Evolutionary conservation across 2,329 filamentous ascomycete species (phyloP).

Genomic region (Sclerotinia trifoliorum): DNA sequence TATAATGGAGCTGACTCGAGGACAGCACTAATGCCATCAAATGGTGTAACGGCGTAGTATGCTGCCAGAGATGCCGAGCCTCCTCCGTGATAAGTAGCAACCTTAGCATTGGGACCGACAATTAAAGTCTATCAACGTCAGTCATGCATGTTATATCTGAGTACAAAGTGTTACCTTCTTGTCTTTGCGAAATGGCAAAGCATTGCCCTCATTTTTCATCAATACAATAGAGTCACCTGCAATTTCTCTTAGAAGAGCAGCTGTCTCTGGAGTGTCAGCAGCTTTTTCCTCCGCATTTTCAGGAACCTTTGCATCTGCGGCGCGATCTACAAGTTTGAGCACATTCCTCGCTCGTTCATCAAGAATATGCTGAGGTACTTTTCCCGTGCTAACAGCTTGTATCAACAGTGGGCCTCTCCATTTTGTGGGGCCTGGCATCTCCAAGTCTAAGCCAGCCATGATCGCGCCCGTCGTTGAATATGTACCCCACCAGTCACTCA

Average conservation of each 20-base stretch:
- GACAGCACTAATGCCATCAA: constrained; percentile 58
- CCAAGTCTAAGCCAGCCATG: constrained; percentile 41
- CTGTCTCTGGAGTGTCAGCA: constrained; percentile 40
- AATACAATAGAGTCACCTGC: constrained; percentile 62
- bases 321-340: constrained; percentile 36
- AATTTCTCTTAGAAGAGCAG: constrained; percentile 52
- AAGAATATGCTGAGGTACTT: constrained; percentile 31
- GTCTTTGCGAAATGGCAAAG: constrained; percentile 52
- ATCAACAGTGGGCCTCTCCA: constrained; percentile 30
- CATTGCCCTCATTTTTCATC: constrained; percentile 58
- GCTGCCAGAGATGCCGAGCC: constrained; percentile 60
- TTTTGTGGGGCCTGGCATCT: constrained; percentile 43
- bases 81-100: constrained; percentile 58
- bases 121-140: constrained; percentile 46
- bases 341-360: constrained; percentile 31
- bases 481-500: constrained; percentile 56
- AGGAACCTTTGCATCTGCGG: constrained; percentile 40
- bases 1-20: constrained; percentile 41
- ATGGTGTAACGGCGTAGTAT: constrained; percentile 70
- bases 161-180: constrained; percentile 50
- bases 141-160: constrained; percentile 47
- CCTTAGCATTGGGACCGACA: constrained; percentile 57
- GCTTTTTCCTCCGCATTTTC: constrained; percentile 36
- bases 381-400: constrained; percentile 28
- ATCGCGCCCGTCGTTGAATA: constrained; percentile 34